Evolutionary conservation across 1,284 basidiomycete species (phyloP).

Genomic region (Melampsora americana): DNA sequence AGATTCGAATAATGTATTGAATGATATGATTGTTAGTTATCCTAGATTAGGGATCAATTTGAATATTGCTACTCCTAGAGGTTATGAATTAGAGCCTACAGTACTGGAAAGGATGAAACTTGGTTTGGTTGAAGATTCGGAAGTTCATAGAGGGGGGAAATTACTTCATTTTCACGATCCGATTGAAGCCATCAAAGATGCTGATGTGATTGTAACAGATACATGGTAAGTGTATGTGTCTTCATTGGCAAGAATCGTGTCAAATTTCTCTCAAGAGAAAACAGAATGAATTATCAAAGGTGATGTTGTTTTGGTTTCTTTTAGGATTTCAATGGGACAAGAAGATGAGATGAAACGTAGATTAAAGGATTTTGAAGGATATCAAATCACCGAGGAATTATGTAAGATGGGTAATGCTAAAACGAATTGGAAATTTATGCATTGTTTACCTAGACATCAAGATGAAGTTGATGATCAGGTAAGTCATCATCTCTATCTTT

Average conservation of each 20-base stretch:
- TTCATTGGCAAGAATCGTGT: neutral
- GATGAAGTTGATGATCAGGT: constrained; percentile 88
- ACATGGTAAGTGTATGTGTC: constrained; percentile 67
- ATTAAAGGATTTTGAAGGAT: constrained; percentile 80
- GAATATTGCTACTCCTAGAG: constrained; percentile 73
- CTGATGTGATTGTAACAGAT: constrained; percentile 91
- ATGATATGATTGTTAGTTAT: constrained; percentile 93
- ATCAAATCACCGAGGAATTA: constrained; percentile 79
- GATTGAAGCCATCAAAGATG: constrained; percentile 77
- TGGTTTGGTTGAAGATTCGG: constrained; percentile 50
- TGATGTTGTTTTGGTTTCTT: neutral
- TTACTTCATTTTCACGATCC: constrained; percentile 77
- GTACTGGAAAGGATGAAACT: constrained; percentile 71
- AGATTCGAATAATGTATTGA: constrained; percentile 91
- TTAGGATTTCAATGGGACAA: constrained; percentile 96
- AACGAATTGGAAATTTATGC: constrained; percentile 88
- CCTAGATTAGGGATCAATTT: constrained; percentile 85
- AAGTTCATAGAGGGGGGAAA: constrained; percentile 56
- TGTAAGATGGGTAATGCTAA: constrained; percentile 69
- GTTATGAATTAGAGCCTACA: constrained; percentile 71
- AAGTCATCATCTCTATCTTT: neutral
- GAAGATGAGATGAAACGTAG: constrained; percentile 90
- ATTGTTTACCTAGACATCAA: constrained; percentile 87
- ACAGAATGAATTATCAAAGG: constrained; percentile 44
- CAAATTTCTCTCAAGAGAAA: constrained; percentile 47